phyloP scores from a whole-genome alignment of 306 rosid genomes.

The Ammopiptanthus mongolicus region DNA sequence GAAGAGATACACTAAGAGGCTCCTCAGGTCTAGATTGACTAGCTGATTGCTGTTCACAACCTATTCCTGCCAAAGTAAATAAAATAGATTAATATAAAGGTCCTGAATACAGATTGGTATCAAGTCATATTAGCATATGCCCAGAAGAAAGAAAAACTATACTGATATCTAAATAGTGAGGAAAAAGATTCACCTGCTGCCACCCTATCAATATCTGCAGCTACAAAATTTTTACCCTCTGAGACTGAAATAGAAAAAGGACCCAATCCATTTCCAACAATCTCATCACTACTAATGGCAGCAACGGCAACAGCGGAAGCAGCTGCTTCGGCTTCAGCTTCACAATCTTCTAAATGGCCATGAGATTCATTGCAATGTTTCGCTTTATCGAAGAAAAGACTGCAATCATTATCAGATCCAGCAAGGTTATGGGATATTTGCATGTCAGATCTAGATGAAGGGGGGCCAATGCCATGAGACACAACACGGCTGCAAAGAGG shows the following conservation, averaged over 20 bases:
- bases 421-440: slow-evolving; percentile 56
- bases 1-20: slow-evolving; percentile 77
- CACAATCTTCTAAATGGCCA: slow-evolving; percentile 71
- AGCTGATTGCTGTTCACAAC: slow-evolving; percentile 53
- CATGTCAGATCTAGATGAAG: slow-evolving; percentile 54
- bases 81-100: neutral
- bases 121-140: neutral
- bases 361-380: slow-evolving; percentile 53
- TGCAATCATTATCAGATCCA: slow-evolving; percentile 61
- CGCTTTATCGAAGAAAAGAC: slow-evolving; percentile 69
- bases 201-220: slow-evolving; percentile 52
- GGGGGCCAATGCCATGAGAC: slow-evolving; percentile 70
- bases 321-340: slow-evolving; percentile 85
- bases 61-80: slow-evolving; percentile 47
- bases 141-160: neutral
- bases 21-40: slow-evolving; percentile 75
- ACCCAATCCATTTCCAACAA: slow-evolving; percentile 59
- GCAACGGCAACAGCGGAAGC: slow-evolving; percentile 99
- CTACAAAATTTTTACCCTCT: slow-evolving; percentile 53
- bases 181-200: slow-evolving; percentile 44
- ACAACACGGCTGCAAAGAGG: slow-evolving; percentile 51
- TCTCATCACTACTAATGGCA: slow-evolving; percentile 87
- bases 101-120: neutral
- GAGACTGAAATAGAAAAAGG: slow-evolving; percentile 52
- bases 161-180: neutral